A percentile compares a stretch with the other conserved stretches of the same genome.
Evolutionary conservation across 2,329 filamentous ascomycete genomes (phyloP).

Genomic region (Stylonectria norvegica): DNA sequence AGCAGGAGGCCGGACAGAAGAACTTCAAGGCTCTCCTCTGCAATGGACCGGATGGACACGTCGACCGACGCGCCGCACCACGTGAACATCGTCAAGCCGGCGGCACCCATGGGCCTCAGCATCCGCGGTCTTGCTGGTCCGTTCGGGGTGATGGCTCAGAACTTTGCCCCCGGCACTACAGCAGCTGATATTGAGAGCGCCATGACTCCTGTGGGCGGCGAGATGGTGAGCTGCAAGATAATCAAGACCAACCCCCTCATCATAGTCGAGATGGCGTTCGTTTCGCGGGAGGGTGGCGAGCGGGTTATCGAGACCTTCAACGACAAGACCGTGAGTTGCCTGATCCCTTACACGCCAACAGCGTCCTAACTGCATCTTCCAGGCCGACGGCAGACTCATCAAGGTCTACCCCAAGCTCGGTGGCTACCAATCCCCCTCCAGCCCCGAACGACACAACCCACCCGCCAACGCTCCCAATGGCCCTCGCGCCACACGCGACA

Average conservation of each 20-base stretch:
- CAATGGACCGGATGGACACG: constrained; percentile 41
- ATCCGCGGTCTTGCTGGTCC: constrained; percentile 73
- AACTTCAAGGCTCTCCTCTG: constrained; percentile 42
- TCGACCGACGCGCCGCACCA: constrained; percentile 31
- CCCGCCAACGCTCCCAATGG: constrained; percentile 33
- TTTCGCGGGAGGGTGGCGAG: constrained; percentile 68
- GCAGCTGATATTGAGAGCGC: constrained; percentile 80
- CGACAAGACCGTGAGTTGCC: constrained; percentile 64
- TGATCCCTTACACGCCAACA: neutral
- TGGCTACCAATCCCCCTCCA: constrained; percentile 31
- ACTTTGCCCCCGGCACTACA: constrained; percentile 79
- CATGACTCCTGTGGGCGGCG: constrained; percentile 70
- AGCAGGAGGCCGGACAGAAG: constrained; percentile 24
- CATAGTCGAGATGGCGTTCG: constrained; percentile 74
- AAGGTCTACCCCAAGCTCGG: constrained; percentile 68
- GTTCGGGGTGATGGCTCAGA: constrained; percentile 70
- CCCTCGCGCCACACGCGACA: constrained; percentile 32
- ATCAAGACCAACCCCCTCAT: constrained; percentile 67
- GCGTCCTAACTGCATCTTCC: constrained; percentile 1
- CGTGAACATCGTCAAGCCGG: constrained; percentile 32
- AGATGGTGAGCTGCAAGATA: constrained; percentile 64
- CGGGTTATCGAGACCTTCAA: constrained; percentile 73
- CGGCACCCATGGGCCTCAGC: constrained; percentile 50
- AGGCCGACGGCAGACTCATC: constrained; percentile 72
- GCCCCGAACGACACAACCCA: constrained; percentile 26